Conservation (phyloP, 192 early-diverging fungal genomes). For the Obelidium mucronatum region DNA sequence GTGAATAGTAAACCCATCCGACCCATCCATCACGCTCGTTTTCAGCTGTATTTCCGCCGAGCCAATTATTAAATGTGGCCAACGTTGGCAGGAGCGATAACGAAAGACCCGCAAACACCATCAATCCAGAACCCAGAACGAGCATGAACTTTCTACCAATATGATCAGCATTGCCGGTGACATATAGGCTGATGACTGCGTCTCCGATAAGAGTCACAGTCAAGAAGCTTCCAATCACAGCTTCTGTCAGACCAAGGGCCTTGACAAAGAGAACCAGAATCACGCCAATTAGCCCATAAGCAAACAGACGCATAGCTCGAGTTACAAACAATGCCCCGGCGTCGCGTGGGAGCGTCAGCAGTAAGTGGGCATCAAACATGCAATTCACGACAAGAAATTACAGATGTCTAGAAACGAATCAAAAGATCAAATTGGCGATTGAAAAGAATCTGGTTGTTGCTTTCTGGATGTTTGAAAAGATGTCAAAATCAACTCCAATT, state of each 20-base stretch:
- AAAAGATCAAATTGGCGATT: too few species aligned
- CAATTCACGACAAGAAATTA: too few species aligned
- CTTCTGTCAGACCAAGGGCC: conserved; percentile 26
- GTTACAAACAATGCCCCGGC: conserved; percentile 24
- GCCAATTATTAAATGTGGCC: neutral
- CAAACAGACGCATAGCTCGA: conserved; percentile 28
- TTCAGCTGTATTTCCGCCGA: neutral
- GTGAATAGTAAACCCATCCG: conserved; percentile 14
- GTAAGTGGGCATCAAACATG: neutral
- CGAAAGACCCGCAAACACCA: conserved; percentile 29
- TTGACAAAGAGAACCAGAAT: conserved; percentile 35
- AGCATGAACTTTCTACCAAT: conserved; percentile 32
- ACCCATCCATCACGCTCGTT: neutral
- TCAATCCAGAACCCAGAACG: conserved; percentile 28
- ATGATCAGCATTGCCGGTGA: conserved; percentile 34
- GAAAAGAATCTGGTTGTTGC: too few species aligned
- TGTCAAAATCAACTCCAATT: neutral
- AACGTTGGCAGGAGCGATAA: conserved; percentile 21
- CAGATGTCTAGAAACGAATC: too few species aligned
- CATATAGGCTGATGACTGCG: conserved; percentile 22
- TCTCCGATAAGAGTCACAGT: conserved; percentile 39
- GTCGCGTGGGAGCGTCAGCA: conserved; percentile 14
- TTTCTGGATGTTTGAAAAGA: too few species aligned
- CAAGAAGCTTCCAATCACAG: conserved; percentile 23
- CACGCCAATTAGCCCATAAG: conserved; percentile 36